Evolutionary conservation across 768 basidiomycete genomes (phyloP).

Genomic region (Tulasnella calospora): DNA sequence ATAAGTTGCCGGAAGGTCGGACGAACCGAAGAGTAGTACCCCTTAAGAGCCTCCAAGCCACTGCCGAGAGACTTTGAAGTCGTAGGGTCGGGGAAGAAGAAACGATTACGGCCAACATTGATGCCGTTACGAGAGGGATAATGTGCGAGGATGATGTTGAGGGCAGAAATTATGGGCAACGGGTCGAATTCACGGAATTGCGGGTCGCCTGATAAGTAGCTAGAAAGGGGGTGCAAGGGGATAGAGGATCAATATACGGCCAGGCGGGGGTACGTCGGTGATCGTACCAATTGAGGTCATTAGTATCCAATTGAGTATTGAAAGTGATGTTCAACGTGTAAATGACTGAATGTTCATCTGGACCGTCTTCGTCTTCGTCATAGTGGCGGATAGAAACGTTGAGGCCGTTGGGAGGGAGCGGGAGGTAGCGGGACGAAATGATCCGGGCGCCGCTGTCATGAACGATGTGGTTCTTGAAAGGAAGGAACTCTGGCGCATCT

Average conservation of each 20-base stretch:
- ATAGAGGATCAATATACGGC: conserved; percentile 25
- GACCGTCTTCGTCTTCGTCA: conserved; percentile 46
- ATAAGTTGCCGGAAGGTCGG: conserved; percentile 46
- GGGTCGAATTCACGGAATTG: conserved; percentile 55
- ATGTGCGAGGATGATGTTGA: conserved; percentile 59
- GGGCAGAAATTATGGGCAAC: conserved; percentile 53
- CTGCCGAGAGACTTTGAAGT: conserved; percentile 40
- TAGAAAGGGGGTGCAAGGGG: conserved; percentile 31
- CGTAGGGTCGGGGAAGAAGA: conserved; percentile 49
- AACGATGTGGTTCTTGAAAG: conserved; percentile 43
- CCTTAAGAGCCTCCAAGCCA: conserved; percentile 59
- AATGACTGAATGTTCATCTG: conserved; percentile 38
- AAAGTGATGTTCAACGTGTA: conserved; percentile 47
- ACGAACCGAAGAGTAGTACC: conserved; percentile 43
- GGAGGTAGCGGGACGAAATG: conserved; percentile 42
- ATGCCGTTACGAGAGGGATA: conserved; percentile 48
- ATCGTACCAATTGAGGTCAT: conserved; percentile 41
- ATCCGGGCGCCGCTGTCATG: conserved; percentile 49
- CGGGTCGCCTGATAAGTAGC: conserved; percentile 53
- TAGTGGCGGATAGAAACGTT: conserved; percentile 40
- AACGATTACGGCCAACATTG: conserved; percentile 61
- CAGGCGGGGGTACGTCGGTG: background rate
- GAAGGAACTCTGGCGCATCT: conserved; percentile 36
- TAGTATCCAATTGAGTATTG: conserved; percentile 44
- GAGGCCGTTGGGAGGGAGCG: conserved; percentile 36